Conservation (phyloP, 176 grass and related monocot genomes). For the barley (Hordeum vulgare) region MorexV3_pseudomolecules_assembly NC_058518.1:481892525-481893024, state of each 20-base stretch:
- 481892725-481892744: not conserved
- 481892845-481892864: no score
- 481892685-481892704: not conserved
- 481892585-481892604: not conserved
- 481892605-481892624: not conserved
- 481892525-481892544: no score
- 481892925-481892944: no score
- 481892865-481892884: no score
- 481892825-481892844: not conserved
- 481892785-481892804: not conserved
- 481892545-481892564: not conserved
- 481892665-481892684: not conserved
- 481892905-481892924: no score
- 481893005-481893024: not conserved
- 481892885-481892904: no score
- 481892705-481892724: not conserved
- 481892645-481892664: not conserved
- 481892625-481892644: not conserved
- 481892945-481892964: no score
- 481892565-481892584: not conserved
- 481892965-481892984: no score
- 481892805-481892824: not conserved
- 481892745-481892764: not conserved
- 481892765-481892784: not conserved
- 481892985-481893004: no score